Conservation (phyloP, 2,329 filamentous ascomycete species). For the Hypoxylon sp. region DNA sequence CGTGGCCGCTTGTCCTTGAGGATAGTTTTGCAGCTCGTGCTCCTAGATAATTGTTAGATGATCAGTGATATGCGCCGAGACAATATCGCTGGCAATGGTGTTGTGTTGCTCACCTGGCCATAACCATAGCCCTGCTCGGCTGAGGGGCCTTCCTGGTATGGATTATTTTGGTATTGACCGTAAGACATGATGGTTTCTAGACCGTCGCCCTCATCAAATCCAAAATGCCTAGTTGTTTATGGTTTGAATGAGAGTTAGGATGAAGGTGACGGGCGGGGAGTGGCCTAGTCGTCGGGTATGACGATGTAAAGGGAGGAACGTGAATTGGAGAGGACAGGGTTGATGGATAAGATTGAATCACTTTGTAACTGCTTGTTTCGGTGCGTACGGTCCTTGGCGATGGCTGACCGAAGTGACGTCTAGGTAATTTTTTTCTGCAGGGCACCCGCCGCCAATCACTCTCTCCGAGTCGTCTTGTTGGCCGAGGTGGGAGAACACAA, state of each 20-base stretch:
- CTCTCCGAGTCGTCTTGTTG: constrained; percentile 19
- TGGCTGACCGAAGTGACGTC: constrained; percentile 44
- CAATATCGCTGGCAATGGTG: constrained; percentile 35
- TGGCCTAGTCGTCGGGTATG: constrained; percentile 21
- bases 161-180: constrained; percentile 74
- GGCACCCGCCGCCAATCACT: constrained; percentile 37
- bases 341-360: constrained; percentile 27
- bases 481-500: constrained; percentile 9
- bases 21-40: constrained; percentile 70
- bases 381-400: constrained; percentile 28
- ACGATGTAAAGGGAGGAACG: constrained; percentile 32
- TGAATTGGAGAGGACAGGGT: constrained; percentile 35
- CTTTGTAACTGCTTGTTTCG: constrained; percentile 34
- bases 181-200: constrained; percentile 68
- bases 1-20: constrained; percentile 47
- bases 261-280: constrained; percentile 14
- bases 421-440: constrained; percentile 29
- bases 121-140: constrained; percentile 65
- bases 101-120: constrained; percentile 59
- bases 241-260: constrained; percentile 16
- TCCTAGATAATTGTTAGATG: constrained; percentile 48
- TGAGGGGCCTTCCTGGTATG: constrained; percentile 70
- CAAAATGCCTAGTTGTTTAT: constrained; percentile 24
- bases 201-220: constrained; percentile 30
- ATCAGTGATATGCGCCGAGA: constrained; percentile 21